Evolutionary conservation across 805 yeast species (phyloP).

Genomic region (Candida nanaspora): DNA sequence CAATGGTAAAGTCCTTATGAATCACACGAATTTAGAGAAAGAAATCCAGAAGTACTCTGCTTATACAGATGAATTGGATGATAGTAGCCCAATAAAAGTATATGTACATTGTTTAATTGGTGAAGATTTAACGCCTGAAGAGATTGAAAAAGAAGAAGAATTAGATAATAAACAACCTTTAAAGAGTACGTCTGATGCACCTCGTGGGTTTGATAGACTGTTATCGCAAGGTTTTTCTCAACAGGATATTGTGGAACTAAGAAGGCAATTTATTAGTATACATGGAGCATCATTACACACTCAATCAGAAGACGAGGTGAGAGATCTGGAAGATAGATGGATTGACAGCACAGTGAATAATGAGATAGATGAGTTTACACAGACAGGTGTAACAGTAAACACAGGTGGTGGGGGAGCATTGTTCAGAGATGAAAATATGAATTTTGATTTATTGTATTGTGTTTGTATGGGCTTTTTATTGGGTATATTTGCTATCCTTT

Average conservation of each 20-base stretch:
- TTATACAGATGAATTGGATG: slow-evolving; percentile 12
- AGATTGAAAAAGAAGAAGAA: slow-evolving; percentile 52
- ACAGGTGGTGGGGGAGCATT: background rate
- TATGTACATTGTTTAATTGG: slow-evolving; percentile 80
- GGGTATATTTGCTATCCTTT: slow-evolving; percentile 64
- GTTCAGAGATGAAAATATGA: slow-evolving; percentile 25
- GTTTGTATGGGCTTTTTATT: slow-evolving; percentile 66
- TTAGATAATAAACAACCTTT: slow-evolving; percentile 46
- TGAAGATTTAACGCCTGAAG: slow-evolving; percentile 46
- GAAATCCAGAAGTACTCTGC: slow-evolving; percentile 33
- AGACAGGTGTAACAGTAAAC: background rate
- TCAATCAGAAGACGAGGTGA: slow-evolving; percentile 39
- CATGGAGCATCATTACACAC: slow-evolving; percentile 39
- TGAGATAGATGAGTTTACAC: slow-evolving; percentile 39
- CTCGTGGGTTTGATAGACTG: slow-evolving; percentile 79
- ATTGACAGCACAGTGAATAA: slow-evolving; percentile 67
- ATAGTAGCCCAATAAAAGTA: slow-evolving; percentile 25
- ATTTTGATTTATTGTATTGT: slow-evolving; percentile 65
- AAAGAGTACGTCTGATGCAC: slow-evolving; percentile 54
- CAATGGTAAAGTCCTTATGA: slow-evolving; percentile 59
- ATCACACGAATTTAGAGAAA: slow-evolving; percentile 43
- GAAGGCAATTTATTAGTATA: slow-evolving; percentile 67
- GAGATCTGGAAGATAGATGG: slow-evolving; percentile 82
- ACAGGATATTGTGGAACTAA: slow-evolving; percentile 63
- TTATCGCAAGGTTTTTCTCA: slow-evolving; percentile 78